Evolutionary conservation across 768 basidiomycete species (phyloP).

Genomic region (Clavulina sp.): DNA sequence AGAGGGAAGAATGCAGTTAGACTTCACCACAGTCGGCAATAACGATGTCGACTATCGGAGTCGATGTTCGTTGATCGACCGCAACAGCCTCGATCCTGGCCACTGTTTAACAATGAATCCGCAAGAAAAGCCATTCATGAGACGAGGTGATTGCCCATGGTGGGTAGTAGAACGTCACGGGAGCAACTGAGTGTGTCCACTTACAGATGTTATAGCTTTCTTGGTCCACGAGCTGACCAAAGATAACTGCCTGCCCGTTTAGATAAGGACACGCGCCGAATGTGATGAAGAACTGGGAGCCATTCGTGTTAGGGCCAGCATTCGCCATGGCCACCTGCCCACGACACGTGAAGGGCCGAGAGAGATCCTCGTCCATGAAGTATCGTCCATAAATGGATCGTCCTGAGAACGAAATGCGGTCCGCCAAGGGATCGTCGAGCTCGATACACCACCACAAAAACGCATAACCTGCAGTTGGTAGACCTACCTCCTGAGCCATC

Average conservation of each 20-base stretch:
- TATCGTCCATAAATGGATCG: slow-evolving; percentile 86
- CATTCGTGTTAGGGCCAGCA: background rate
- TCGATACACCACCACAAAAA: slow-evolving; percentile 12
- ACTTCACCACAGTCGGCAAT: too few species aligned
- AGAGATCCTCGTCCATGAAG: slow-evolving; percentile 68
- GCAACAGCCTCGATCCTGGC: too few species aligned
- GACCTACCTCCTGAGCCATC: slow-evolving; percentile 30
- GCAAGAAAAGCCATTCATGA: too few species aligned
- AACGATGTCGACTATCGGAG: too few species aligned
- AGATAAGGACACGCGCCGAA: slow-evolving; percentile 43
- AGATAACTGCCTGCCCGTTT: slow-evolving; percentile 69
- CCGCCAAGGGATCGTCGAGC: background rate
- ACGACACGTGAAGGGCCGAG: slow-evolving; percentile 8
- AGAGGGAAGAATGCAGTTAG: too few species aligned
- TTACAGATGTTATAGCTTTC: slow-evolving; percentile 57
- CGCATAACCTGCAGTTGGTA: background rate
- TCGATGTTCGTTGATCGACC: too few species aligned
- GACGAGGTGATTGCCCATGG: too few species aligned
- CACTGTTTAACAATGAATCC: too few species aligned
- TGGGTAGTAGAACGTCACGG: too few species aligned
- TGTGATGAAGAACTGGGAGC: slow-evolving; percentile 13
- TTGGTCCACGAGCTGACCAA: slow-evolving; percentile 62
- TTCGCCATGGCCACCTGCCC: slow-evolving; percentile 10
- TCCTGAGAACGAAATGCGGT: background rate
- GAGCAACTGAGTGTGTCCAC: too few species aligned